Conservation (phyloP, 768 basidiomycete genomes). For the Pisolithus orientalis region DNA sequence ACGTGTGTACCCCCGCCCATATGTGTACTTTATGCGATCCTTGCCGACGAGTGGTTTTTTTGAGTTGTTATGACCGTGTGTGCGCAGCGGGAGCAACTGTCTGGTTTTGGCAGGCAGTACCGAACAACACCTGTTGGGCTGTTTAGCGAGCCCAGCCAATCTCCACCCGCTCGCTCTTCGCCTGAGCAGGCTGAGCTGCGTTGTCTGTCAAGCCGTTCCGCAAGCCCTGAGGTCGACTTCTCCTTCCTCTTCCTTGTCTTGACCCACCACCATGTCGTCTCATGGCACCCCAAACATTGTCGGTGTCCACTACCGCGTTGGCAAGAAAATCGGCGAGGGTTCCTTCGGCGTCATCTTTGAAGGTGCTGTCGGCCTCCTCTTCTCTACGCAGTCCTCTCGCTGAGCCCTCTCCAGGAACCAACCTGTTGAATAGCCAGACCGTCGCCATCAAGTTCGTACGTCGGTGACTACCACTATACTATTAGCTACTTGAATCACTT, state of each 20-base stretch:
- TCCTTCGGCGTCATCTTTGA: slow-evolving; percentile 96
- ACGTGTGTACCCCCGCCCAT: no score
- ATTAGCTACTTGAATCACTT: slow-evolving; percentile 5
- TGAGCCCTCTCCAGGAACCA: slow-evolving; percentile 61
- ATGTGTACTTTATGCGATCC: no score
- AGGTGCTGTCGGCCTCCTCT: slow-evolving; percentile 37
- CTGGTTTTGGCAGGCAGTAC: not conserved
- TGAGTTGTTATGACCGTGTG: no score
- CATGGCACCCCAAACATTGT: slow-evolving; percentile 68
- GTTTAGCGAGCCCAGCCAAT: not conserved
- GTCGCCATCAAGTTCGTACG: slow-evolving; percentile 99
- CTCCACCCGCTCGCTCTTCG: slow-evolving; percentile 49
- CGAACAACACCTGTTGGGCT: slow-evolving; percentile 23
- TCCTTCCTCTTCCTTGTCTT: slow-evolving; percentile 7
- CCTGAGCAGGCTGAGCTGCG: slow-evolving; percentile 27
- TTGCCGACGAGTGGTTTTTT: no score
- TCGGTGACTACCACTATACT: slow-evolving; percentile 14
- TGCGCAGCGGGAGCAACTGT: not conserved
- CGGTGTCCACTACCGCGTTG: slow-evolving; percentile 95
- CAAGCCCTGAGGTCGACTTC: slow-evolving; percentile 1
- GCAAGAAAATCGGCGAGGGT: slow-evolving; percentile 99
- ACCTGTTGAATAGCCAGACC: slow-evolving; percentile 95
- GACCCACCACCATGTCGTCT: slow-evolving; percentile 38
- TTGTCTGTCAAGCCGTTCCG: not conserved
- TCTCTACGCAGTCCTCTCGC: not conserved